These are phyloP conservation scores for Acanthamoeba divionensis DNA, from an alignment of 208 protist species.

Conservation along the genomic window DNA sequence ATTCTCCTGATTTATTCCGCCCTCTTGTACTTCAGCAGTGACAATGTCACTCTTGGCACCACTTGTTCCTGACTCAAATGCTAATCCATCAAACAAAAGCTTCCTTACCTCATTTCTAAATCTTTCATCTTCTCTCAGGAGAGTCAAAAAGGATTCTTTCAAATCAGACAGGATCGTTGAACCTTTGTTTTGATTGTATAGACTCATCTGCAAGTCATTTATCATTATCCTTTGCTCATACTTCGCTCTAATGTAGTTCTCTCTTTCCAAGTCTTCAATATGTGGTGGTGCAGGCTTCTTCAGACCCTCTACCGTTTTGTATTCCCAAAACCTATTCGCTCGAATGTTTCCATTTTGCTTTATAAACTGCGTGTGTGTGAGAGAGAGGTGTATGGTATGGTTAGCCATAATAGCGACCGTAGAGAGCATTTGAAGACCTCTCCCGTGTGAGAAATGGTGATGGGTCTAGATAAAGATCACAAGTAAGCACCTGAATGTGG, in stretches of 20 bases:
- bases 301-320: background rate
- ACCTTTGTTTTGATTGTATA: background rate
- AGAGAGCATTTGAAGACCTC: too few species aligned
- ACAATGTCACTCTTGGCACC: too few species aligned
- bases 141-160: background rate
- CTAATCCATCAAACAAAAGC: background rate
- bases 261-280: background rate
- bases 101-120: background rate
- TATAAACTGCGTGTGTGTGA: background rate
- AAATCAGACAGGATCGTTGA: background rate
- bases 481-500: background rate
- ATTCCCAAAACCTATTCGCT: constrained; percentile 31
- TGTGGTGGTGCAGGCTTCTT: background rate
- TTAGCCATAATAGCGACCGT: too few species aligned
- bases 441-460: background rate
- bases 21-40: too few species aligned
- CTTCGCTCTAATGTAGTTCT: constrained; percentile 42
- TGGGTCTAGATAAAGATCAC: background rate
- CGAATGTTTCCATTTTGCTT: constrained; percentile 14
- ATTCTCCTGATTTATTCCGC: too few species aligned
- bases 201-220: background rate
- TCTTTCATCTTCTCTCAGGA: background rate
- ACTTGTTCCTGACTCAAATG: too few species aligned
- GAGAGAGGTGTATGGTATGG: too few species aligned
- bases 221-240: constrained; percentile 46